Base-by-base conservation (phyloP, 1,284 basidiomycete genomes). In the Ustilago nuda region DNA sequence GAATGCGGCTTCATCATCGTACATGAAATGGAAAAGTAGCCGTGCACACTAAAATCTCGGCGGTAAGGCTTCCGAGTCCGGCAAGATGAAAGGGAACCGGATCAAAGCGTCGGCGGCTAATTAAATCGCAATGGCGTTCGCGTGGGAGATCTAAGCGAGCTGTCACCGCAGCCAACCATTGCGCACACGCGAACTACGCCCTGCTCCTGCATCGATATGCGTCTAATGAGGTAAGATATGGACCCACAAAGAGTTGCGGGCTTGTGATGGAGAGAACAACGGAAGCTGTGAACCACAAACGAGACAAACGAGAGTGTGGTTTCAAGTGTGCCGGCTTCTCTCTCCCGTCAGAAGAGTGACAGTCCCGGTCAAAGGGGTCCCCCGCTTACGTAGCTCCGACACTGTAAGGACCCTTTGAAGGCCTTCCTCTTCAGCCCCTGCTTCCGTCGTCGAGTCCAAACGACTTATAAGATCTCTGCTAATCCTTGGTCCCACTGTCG, bases 91-190 rank as follows among this genome's bases (percentile, higher is more conserved):
- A 56, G 54, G 54, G 54, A 9, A 56, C 9, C 33, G n/a, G 36
- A 36, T 19, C 53, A 55, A 55, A 55, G 53, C 53, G 54, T 56
- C 53, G 36, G 3, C 13, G 23, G 48, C 8, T 15, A 50, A 50
- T 30, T 32, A 50, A 32, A 13, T 50, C n/a, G 48, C 52, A 37
- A 23, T 35, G 13, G 50, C 17, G 30, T 15, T 19, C 15, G 33
- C 36, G 53, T 55, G 53, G 53, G 35, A 4, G 43, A 9, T 30
- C 45, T 50, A 58, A 48, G 43, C 56, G 56, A 50, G 56, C 56
- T 58, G 56, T 45, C n/a, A 45, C 43, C n/a, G 15, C 27, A 48
- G n/a, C 17, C 7, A 23, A 30, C 23, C 23, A 27, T 27, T 27
- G 23, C 23, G 23, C 23, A 27, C 23, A 27, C 23, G 23, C 23